Percentiles rank a stretch among this genome's conserved stretches.
Evolutionary conservation across 441 rosid genomes (phyloP).

Genomic region (Gossypium davidsonii): DNA sequence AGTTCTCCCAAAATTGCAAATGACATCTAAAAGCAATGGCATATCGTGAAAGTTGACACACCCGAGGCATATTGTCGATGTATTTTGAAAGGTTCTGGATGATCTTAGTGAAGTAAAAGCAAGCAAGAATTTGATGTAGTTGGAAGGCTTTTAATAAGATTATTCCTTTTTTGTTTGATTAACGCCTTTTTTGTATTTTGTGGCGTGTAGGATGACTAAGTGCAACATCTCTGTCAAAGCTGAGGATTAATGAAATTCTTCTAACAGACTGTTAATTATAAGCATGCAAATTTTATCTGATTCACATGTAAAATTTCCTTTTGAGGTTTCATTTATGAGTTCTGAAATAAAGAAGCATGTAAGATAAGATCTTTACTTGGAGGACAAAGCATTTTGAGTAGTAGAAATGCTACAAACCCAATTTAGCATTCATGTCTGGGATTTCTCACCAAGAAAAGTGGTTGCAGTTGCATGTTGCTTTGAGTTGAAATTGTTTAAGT

Average conservation of each 20-base stretch:
- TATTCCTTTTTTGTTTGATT: background rate
- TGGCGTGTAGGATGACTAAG: constrained; percentile 62
- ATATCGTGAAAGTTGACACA: background rate
- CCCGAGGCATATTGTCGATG: background rate
- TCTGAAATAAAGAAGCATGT: background rate
- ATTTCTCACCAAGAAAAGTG: background rate
- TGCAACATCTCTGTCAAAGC: constrained; percentile 60
- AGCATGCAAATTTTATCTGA: constrained; percentile 12
- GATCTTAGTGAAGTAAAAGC: background rate
- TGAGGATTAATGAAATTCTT: constrained; percentile 65
- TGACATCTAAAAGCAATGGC: background rate
- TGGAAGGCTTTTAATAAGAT: background rate
- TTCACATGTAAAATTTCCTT: background rate
- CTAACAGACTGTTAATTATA: constrained; percentile 55
- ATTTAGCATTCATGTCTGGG: background rate
- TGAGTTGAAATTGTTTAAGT: background rate
- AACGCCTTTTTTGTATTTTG: background rate
- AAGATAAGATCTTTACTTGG: background rate
- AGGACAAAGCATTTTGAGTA: background rate
- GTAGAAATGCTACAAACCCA: background rate
- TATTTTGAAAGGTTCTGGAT: background rate
- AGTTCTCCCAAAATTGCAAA: too few relatives aligned
- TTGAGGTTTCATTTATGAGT: background rate
- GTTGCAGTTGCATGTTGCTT: background rate
- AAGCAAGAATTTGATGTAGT: background rate